Evolutionary conservation across 805 yeast genomes (phyloP).

Genomic region (Saccharomycopsis sp.): DNA sequence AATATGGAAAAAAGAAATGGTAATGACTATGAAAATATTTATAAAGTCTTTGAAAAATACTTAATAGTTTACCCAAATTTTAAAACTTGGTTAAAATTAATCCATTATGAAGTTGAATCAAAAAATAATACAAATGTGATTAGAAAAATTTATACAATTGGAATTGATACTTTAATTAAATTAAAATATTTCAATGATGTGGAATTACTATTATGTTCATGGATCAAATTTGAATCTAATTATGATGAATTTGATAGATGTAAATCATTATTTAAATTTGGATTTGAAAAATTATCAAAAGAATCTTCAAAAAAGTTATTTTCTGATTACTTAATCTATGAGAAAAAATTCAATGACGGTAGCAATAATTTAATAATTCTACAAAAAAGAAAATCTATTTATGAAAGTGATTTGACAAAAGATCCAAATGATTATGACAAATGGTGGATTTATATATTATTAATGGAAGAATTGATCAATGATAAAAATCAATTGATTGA

Average conservation of each 20-base stretch:
- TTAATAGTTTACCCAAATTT: constrained; percentile 41
- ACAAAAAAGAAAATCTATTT: constrained; percentile 43
- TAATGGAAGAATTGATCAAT: constrained; percentile 37
- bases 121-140: constrained; percentile 36
- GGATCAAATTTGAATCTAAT: constrained; percentile 65
- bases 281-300: constrained; percentile 35
- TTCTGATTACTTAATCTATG: constrained; percentile 44
- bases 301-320: constrained; percentile 27
- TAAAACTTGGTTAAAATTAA: constrained; percentile 68
- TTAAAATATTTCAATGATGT: constrained; percentile 21
- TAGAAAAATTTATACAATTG: constrained; percentile 56
- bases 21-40: constrained; percentile 36
- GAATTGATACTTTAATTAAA: constrained; percentile 42
- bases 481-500: constrained; percentile 24
- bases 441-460: constrained; percentile 70
- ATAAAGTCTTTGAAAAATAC: constrained; percentile 49
- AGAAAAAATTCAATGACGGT: constrained; percentile 44
- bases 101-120: constrained; percentile 53
- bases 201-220: constrained; percentile 27
- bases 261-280: constrained; percentile 42
- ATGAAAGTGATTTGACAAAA: constrained; percentile 35
- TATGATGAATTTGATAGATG: constrained; percentile 55
- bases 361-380: constrained; percentile 44
- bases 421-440: constrained; percentile 56
- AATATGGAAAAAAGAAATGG: constrained; percentile 36